A percentile compares a stretch with the other conserved stretches of the same genome.
Conservation (phyloP, 2,329 filamentous ascomycete genomes). For the Esteya vermicola region DNA sequence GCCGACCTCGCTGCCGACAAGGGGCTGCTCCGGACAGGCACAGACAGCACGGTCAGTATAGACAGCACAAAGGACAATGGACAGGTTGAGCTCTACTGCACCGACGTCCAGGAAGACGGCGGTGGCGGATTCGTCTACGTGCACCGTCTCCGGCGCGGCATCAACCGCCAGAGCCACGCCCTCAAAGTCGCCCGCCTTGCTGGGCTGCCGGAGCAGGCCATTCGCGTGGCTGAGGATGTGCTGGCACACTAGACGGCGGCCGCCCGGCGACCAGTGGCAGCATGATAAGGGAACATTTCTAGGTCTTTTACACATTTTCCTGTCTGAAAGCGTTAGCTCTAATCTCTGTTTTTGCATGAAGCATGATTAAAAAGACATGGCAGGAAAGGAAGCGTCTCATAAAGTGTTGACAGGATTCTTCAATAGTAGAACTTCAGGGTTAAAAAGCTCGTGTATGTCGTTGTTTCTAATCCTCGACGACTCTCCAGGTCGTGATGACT, state of each 20-base stretch:
- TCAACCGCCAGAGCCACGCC: constrained; percentile 81
- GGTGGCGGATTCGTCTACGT: constrained; percentile 68
- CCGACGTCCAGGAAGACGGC: constrained; percentile 66
- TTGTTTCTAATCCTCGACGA: constrained; percentile 41
- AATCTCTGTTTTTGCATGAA: too few relatives aligned
- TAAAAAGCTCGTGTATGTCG: constrained; percentile 48
- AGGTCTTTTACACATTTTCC: too few relatives aligned
- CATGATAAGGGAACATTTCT: not conserved
- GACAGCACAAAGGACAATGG: constrained; percentile 9
- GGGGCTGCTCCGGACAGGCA: constrained; percentile 21
- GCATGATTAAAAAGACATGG: not conserved
- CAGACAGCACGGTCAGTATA: constrained; percentile 9
- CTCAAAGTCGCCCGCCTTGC: constrained; percentile 87
- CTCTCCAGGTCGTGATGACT: constrained; percentile 2
- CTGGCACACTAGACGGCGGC: constrained; percentile 20
- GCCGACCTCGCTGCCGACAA: constrained; percentile 57
- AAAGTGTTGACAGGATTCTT: constrained; percentile 43
- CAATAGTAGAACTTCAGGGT: constrained; percentile 45
- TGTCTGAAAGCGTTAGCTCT: too few relatives aligned
- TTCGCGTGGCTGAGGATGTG: constrained; percentile 50
- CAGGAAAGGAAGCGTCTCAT: constrained; percentile 30
- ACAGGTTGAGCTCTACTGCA: constrained; percentile 64
- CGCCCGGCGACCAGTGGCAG: not conserved
- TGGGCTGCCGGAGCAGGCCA: constrained; percentile 59
- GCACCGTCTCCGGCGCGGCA: constrained; percentile 64